Evolutionary conservation across 1,284 basidiomycete genomes (phyloP), one percentile per base, ranked within the genome.

Genomic region (Trametes sp.): DNA sequence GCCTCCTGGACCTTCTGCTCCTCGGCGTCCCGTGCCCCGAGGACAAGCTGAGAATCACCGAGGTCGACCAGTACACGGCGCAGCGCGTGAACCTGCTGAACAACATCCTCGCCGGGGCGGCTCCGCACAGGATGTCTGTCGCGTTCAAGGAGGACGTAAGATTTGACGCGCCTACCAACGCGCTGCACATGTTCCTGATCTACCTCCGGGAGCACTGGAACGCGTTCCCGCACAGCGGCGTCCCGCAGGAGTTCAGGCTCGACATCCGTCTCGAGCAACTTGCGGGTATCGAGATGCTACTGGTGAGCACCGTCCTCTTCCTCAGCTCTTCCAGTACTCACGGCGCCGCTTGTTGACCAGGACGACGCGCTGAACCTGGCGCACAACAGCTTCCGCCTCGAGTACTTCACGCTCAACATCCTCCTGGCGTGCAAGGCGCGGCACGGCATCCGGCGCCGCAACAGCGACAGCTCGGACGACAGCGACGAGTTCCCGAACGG

Each of bases 1-100:
- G 46, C 21, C 26, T 57, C 1, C 14, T 51, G 9, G 56, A 57
- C 19, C 36, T 57, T 14, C 48, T 48, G 10, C 26, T 57, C 7
- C 48, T 57, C n/a, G 38, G 38, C 24, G 24, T 57, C 21, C 36
- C 26, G 1, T 42, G 26, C 21, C 48, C 56, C n/a, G 26, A 28
- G 4, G 13, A 24, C 10, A 10, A n/a, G n/a, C 23, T 57, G 19
- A 26, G 44, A 8, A 49, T 57, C 48, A 28, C 42, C 2, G 42
- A 14, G 11, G 10, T 45, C 42, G 42, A 45, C 9, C 9, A 16
- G 21, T 45, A 23, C 21, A 45, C 42, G 23, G 11, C 11, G 23
- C 7, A 8, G 42, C 42, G 24, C n/a, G 21, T 13, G 2, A 45
- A 45, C 42, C 42, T 23, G 23, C 8, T 45, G 42, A 23, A 6